Evolutionary conservation across 2,329 filamentous ascomycete species (phyloP).

Genomic region (Ceratocystis smalleyi): DNA sequence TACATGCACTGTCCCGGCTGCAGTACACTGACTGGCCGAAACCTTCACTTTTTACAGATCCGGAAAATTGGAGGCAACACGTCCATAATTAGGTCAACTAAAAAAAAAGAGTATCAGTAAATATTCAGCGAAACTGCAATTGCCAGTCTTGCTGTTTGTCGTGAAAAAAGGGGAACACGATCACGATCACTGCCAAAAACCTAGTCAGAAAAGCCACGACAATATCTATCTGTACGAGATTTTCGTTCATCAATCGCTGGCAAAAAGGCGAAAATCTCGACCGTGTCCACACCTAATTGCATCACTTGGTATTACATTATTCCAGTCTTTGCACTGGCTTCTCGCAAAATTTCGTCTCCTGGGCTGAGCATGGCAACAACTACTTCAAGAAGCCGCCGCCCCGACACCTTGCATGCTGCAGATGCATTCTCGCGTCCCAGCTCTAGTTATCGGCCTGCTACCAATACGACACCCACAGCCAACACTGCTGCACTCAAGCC

Average conservation of each 20-base stretch:
- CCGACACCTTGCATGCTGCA: slow-evolving; percentile 10
- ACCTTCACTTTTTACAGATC: neutral
- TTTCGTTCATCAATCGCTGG: neutral
- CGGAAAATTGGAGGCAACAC: neutral
- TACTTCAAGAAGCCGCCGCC: slow-evolving; percentile 6
- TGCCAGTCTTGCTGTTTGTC: neutral
- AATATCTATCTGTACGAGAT: neutral
- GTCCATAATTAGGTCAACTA: neutral
- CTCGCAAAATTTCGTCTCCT: slow-evolving; percentile 1
- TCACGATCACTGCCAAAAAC: neutral
- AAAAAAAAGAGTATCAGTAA: neutral
- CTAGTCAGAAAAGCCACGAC: neutral
- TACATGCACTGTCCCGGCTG: neutral
- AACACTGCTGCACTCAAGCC: slow-evolving; percentile 7
- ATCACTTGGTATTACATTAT: neutral
- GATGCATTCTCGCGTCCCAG: slow-evolving; percentile 13
- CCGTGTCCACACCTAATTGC: neutral
- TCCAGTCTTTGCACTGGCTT: neutral
- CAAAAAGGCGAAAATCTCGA: neutral
- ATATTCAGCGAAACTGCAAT: neutral
- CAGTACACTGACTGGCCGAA: neutral
- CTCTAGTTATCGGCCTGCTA: neutral
- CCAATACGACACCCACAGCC: neutral
- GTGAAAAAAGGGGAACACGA: neutral
- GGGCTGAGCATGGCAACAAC: slow-evolving; percentile 10